Base-by-base conservation (phyloP, 2,329 filamentous ascomycete genomes). In the Fusarium tricinctum region DNA sequence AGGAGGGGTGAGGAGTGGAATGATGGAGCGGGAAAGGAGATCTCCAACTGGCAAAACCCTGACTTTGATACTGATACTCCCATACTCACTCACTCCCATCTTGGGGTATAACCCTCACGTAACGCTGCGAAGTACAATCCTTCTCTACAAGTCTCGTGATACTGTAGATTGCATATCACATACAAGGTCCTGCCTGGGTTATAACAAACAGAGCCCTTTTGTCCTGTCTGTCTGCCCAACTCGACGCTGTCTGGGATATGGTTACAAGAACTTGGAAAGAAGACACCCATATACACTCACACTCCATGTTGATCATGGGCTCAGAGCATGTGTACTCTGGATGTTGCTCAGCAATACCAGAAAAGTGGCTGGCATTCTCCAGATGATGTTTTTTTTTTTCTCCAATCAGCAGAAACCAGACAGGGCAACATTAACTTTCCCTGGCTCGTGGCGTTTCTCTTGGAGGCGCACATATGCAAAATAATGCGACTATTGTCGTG, bases 211-310 rank as follows among this genome's bases (percentile, higher is more conserved):
- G 33, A 50, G 42, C 9, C 35, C 52, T 59, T 58, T 58, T 66
- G 23, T 50, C 28, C 47, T 63, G 61, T 63, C 62, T 58, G 52
- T 40, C 30, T 70, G 52, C 52, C 66, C 62, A 40, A 63, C 62
- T 17, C 40, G 49, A 58, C 28, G 22, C n/a, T 51, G 57, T 69
- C 42, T 48, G 40, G 54, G 35, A 46, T 23, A 47, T 47, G 38
- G 28, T 47, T 33, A 30, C 35, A 30, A 19, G 26, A 12, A 39
- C 19, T 40, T 38, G 50, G 30, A 46, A 22, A 46, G 32, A 22
- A 45, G 28, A 43, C 39, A 17, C 28, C 61, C 66, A 42, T 35
- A 35, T 42, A 56, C 51, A 15, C 56, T 42, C 52, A 56, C 51
- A 13, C 56, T 42, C 52, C 30, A 28, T 28, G 17, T 12, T 39